Evolutionary conservation across 164 flowering plant genomes (phyloP).

Genomic region (Brasenia schreberi): DNA sequence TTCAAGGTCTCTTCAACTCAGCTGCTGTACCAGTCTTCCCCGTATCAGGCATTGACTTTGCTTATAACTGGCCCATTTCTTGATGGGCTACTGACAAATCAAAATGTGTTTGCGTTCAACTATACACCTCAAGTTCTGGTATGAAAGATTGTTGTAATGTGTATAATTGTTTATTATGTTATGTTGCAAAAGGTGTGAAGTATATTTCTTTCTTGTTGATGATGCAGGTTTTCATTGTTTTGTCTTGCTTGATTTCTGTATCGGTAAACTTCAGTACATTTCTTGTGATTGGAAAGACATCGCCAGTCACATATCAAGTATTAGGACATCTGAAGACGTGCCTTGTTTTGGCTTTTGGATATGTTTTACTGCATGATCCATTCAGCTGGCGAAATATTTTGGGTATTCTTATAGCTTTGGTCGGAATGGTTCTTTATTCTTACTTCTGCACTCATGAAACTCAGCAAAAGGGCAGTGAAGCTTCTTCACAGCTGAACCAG

Average conservation of each 20-base stretch:
- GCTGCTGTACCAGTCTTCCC: constrained; percentile 87
- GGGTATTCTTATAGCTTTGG: constrained; percentile 72
- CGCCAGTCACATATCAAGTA: constrained; percentile 96
- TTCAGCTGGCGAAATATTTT: constrained; percentile 85
- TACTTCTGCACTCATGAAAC: constrained; percentile 59
- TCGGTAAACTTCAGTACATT: constrained; percentile 97
- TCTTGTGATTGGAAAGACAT: constrained; percentile 94
- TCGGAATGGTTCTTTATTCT: constrained; percentile 87
- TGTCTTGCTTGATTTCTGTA: constrained; percentile 89
- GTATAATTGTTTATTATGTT: not conserved
- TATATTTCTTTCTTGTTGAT: too few species aligned
- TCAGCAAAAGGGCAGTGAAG: constrained; percentile 62
- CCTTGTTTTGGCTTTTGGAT: constrained; percentile 87
- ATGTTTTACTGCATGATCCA: constrained; percentile 72
- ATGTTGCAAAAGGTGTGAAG: not conserved
- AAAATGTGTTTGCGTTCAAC: constrained; percentile 77
- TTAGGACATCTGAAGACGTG: constrained; percentile 95
- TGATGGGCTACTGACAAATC: constrained; percentile 67
- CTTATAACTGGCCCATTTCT: constrained; percentile 79
- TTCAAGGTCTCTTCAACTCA: constrained; percentile 94
- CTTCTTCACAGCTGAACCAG: constrained; percentile 48
- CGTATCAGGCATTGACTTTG: constrained; percentile 73
- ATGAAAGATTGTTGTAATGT: constrained; percentile 9
- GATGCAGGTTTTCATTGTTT: constrained; percentile 80
- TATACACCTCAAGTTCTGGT: constrained; percentile 93